These are phyloP conservation scores for Stylosanthes scabra DNA, from an alignment of 331 rosid genomes.

Conservation along the genomic window DNA sequence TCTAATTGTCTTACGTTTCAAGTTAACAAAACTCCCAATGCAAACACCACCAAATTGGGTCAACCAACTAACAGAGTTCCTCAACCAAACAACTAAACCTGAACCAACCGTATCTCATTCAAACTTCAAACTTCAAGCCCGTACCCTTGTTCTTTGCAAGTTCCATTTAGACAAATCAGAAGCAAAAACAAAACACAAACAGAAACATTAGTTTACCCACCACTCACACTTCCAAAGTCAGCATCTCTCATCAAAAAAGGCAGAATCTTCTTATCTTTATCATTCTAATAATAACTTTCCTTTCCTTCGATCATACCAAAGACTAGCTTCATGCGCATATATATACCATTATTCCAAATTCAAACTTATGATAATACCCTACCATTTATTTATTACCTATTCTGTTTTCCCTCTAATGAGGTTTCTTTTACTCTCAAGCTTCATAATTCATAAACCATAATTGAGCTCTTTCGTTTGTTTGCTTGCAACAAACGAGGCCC, in stretches of 20 bases:
- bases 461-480: too few relatives aligned
- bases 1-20: constrained; percentile 32
- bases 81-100: constrained; percentile 42
- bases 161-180: constrained; percentile 21
- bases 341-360: constrained; percentile 33
- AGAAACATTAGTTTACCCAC: constrained; percentile 60
- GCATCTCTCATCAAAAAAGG: constrained; percentile 50
- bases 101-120: constrained; percentile 33
- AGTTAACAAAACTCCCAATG: constrained; percentile 27
- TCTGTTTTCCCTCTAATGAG: constrained; percentile 1
- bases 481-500: constrained; percentile 7
- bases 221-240: constrained; percentile 47
- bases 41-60: constrained; percentile 35
- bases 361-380: constrained; percentile 12
- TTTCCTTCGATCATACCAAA: constrained; percentile 40
- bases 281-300: constrained; percentile 33
- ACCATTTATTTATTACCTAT: constrained; percentile 3
- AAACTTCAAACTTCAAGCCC: not conserved
- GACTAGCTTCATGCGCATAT: constrained; percentile 36
- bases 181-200: constrained; percentile 1
- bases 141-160: constrained; percentile 20
- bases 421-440: not conserved
- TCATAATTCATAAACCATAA: not conserved
- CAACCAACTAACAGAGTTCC: constrained; percentile 47
- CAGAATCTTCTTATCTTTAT: constrained; percentile 78